Base-by-base conservation (phyloP, 192 early-diverging fungal genomes). In the Podila horticola region DNA sequence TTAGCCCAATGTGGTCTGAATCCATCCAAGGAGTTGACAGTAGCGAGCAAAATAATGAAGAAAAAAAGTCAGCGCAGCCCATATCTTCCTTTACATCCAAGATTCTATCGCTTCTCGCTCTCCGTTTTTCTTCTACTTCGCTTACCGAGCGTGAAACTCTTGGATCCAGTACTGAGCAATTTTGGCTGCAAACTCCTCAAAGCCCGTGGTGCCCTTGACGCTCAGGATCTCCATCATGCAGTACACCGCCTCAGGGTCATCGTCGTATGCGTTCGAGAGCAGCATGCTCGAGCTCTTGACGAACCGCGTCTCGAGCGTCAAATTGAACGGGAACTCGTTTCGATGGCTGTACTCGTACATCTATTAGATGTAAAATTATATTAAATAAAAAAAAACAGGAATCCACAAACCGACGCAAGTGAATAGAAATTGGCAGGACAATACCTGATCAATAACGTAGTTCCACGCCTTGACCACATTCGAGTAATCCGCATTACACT, bases 1-100 rank as follows among this genome's bases (percentile, higher is more conserved):
- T 85, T 85, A 1, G 74, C 84, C 79, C 82, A 83, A 55, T 83
- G 82, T 8, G 74, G 71, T 38, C 71, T 72, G n/a, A n/a, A n/a
- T n/a, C n/a, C n/a, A 62, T 9, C 8, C 5, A 29, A 3, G n/a
- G n/a, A n/a, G n/a, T n/a, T n/a, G n/a, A n/a, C n/a, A n/a, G n/a
- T n/a, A n/a, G n/a, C n/a, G n/a, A n/a, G n/a, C n/a, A n/a, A n/a
- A n/a, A n/a, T n/a, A n/a, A n/a, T n/a, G n/a, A n/a, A n/a, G n/a
- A n/a, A n/a, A n/a, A n/a, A n/a, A n/a, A n/a, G n/a, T n/a, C n/a
- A n/a, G n/a, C n/a, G n/a, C n/a, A n/a, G n/a, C n/a, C n/a, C n/a
- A n/a, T n/a, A n/a, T 24, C n/a, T 22, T 28, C 38, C 20, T 26
- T 13, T 24, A 3, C 19, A 45, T n/a, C n/a, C n/a, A 38, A 24